Conservation (phyloP, 192 early-diverging fungal genomes). For the Backusella circina region DNA sequence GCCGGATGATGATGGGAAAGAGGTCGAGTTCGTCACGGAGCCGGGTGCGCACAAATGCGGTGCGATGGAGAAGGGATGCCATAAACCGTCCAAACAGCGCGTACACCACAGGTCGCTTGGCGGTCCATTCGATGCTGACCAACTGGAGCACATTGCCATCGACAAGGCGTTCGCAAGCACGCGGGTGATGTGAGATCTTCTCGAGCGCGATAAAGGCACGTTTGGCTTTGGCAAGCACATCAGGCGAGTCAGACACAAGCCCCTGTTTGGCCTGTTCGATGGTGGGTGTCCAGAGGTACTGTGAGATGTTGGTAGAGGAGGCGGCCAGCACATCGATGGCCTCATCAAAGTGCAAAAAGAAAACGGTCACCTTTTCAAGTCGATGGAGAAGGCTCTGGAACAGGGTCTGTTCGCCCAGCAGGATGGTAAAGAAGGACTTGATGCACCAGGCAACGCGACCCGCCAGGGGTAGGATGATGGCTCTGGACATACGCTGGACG, state of each 20-base stretch:
- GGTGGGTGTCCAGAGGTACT: conserved; percentile 5
- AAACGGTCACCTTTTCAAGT: not conserved
- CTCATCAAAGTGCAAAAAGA: conserved; percentile 2
- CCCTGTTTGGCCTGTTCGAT: not conserved
- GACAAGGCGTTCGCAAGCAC: conserved; percentile 9
- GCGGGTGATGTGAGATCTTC: not conserved
- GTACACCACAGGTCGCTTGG: not conserved
- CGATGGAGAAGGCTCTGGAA: not conserved
- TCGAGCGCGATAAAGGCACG: not conserved
- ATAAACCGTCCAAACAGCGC: not conserved
- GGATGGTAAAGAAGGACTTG: not conserved
- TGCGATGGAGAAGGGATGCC: not conserved
- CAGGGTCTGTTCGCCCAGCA: not conserved
- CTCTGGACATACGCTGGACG: not conserved
- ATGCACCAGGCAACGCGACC: not conserved
- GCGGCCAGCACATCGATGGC: conserved; percentile 2
- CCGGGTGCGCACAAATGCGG: conserved; percentile 1
- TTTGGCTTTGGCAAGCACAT: not conserved
- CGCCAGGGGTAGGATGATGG: not conserved
- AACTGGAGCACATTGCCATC: not conserved
- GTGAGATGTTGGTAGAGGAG: not conserved
- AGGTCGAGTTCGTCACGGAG: not conserved
- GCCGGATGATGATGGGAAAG: not conserved
- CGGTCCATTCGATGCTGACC: not conserved
- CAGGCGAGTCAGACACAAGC: too few species aligned